A percentile compares a stretch with the other conserved stretches of the same genome.
Conservation (phyloP, 1,284 basidiomycete genomes). For the Apiotrichum porosum region DNA sequence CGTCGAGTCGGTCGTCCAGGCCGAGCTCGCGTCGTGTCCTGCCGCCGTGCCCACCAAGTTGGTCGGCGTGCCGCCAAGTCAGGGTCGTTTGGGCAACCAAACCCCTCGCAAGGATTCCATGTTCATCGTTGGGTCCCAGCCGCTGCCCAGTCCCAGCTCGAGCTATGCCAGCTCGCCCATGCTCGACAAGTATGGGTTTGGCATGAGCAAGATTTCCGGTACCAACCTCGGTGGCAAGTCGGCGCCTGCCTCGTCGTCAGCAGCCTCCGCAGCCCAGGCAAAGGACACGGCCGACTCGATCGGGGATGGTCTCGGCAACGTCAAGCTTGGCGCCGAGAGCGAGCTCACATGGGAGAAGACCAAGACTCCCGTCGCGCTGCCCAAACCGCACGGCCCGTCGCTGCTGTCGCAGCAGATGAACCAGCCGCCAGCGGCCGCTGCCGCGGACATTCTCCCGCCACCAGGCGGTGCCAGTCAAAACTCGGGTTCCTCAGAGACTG, state of each 20-base stretch:
- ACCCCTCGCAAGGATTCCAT: constrained; percentile 82
- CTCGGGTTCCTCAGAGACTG: constrained; percentile 25
- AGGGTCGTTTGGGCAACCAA: constrained; percentile 94
- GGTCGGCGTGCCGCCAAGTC: constrained; percentile 90
- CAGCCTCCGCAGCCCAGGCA: constrained; percentile 30
- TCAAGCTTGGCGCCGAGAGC: constrained; percentile 56
- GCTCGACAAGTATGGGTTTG: constrained; percentile 87
- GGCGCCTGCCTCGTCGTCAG: constrained; percentile 12
- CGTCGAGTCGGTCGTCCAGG: constrained; percentile 86
- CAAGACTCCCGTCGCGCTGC: constrained; percentile 39
- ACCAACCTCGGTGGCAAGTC: constrained; percentile 24
- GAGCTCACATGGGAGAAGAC: constrained; percentile 58
- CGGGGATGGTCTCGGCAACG: constrained; percentile 58
- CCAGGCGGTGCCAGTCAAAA: constrained; percentile 12
- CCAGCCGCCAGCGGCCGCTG: constrained; percentile 42
- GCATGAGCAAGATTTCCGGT: constrained; percentile 66
- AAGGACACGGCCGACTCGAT: constrained; percentile 54
- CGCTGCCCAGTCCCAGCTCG: constrained; percentile 72
- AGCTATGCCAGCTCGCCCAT: constrained; percentile 69
- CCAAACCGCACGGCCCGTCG: constrained; percentile 60
- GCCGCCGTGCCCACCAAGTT: constrained; percentile 67
- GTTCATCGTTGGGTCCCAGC: constrained; percentile 92
- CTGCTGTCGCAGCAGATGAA: constrained; percentile 71
- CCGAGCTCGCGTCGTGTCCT: constrained; percentile 64
- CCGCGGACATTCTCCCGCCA: constrained; percentile 18